These are phyloP conservation scores for Primulina eburnea DNA, from an alignment of 257 asterid species.

Conservation along the genomic window DNA sequence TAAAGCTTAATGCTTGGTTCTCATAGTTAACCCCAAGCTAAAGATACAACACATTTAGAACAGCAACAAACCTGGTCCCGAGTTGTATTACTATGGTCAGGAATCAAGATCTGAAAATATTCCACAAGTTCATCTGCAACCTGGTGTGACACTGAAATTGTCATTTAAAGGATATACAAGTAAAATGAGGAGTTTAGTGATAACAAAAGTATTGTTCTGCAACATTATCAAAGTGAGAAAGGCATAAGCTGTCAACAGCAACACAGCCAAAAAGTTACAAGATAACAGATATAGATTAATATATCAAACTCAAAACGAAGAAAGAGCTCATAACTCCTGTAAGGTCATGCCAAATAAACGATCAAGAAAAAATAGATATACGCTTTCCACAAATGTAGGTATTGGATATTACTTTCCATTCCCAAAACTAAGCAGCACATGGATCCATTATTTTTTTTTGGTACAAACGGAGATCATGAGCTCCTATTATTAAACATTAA, in stretches of 20 bases:
- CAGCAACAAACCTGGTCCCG: constrained; percentile 77
- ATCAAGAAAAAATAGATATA: not conserved
- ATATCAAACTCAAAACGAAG: not conserved
- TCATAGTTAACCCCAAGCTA: not conserved
- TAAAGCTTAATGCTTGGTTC: constrained; percentile 21
- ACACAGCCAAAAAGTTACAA: not conserved
- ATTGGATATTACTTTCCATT: not conserved
- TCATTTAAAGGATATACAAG: constrained; percentile 20
- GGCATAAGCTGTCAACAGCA: not conserved
- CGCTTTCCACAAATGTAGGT: not conserved
- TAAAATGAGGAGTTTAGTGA: constrained; percentile 2
- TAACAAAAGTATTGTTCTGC: not conserved
- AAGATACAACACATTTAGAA: constrained; percentile 7
- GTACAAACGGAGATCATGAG: not conserved
- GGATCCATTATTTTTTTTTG: too few species aligned
- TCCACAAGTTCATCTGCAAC: constrained; percentile 99
- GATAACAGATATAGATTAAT: not conserved
- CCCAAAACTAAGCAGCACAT: not conserved
- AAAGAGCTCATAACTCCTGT: not conserved
- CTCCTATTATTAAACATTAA: not conserved
- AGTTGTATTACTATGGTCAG: constrained; percentile 51
- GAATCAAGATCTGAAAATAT: constrained; percentile 62
- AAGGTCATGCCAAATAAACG: not conserved
- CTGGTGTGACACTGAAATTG: constrained; percentile 34
- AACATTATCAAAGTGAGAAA: constrained; percentile 1